Conservation (phyloP, 305 asterid species). For the Fraxinus albicans region DNA sequence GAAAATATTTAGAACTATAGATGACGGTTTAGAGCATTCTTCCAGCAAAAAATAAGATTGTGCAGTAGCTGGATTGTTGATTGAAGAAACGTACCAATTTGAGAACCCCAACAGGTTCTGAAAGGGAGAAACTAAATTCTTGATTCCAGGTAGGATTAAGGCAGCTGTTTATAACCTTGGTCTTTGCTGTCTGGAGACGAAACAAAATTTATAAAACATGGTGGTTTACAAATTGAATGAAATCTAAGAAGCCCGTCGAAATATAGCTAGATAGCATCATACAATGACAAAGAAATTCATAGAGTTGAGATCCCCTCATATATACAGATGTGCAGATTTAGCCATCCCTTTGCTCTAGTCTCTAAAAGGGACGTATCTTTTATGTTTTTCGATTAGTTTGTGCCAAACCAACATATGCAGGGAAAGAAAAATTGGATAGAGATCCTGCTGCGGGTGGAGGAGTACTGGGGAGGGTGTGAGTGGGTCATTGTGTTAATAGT, state of each 20-base stretch:
- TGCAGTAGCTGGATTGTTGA: not conserved
- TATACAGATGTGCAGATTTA: not conserved
- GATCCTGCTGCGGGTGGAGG: not conserved
- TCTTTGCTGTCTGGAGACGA: constrained; percentile 39
- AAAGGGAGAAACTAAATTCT: constrained; percentile 42
- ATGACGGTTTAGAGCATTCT: not conserved
- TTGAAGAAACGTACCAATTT: constrained; percentile 30
- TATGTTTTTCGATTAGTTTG: not conserved
- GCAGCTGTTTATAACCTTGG: constrained; percentile 45
- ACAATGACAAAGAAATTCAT: not conserved
- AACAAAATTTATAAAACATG: not conserved
- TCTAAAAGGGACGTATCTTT: not conserved
- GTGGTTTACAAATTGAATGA: not conserved
- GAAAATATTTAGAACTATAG: not conserved
- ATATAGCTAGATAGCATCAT: not conserved
- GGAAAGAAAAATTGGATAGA: not conserved
- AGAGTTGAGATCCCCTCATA: not conserved
- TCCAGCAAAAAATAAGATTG: not conserved
- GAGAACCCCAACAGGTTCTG: constrained; percentile 40
- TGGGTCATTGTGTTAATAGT: not conserved
- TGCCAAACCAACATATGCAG: not conserved
- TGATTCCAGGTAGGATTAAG: constrained; percentile 57
- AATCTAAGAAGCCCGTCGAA: not conserved
- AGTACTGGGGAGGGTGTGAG: not conserved
- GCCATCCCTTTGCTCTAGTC: not conserved